These are phyloP conservation scores for Heracleum sosnowskyi DNA, from an alignment of 129 eudicot genomes.

Conservation along the genomic window DNA sequence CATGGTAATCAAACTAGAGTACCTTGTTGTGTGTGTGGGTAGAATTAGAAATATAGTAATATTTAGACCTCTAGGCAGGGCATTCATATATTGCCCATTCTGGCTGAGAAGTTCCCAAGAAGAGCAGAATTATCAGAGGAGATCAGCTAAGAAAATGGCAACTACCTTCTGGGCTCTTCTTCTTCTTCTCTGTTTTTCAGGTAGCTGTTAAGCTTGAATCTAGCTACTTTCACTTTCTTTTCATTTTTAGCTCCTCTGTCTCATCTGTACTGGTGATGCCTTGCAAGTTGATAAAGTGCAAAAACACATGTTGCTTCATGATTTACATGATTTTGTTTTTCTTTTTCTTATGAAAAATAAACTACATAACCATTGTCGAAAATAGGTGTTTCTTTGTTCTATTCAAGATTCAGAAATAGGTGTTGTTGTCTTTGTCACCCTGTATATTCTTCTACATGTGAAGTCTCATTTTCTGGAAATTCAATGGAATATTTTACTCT, in stretches of 20 bases:
- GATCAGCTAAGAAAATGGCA: slow-evolving; percentile 31
- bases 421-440: background rate
- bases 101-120: background rate
- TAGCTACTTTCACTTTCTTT: background rate
- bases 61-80: no score
- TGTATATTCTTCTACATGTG: slow-evolving; percentile 9
- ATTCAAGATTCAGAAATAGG: slow-evolving; percentile 15
- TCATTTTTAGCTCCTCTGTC: background rate
- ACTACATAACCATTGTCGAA: background rate
- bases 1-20: background rate
- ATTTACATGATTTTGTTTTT: background rate
- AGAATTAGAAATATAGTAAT: no score
- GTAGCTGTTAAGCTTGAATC: slow-evolving; percentile 14
- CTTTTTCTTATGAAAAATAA: background rate
- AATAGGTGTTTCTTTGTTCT: background rate
- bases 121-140: slow-evolving; percentile 5
- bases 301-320: background rate
- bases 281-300: background rate
- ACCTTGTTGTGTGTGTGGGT: no score
- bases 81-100: background rate
- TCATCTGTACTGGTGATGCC: background rate
- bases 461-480: slow-evolving; percentile 4
- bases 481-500: slow-evolving; percentile 2
- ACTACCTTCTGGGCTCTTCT: slow-evolving; percentile 35
- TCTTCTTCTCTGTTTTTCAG: slow-evolving; percentile 38